A percentile compares a stretch with the other conserved stretches of the same genome.
Evolutionary conservation across 2,329 filamentous ascomycete genomes (phyloP).

Genomic region (Diplodia seriata): DNA sequence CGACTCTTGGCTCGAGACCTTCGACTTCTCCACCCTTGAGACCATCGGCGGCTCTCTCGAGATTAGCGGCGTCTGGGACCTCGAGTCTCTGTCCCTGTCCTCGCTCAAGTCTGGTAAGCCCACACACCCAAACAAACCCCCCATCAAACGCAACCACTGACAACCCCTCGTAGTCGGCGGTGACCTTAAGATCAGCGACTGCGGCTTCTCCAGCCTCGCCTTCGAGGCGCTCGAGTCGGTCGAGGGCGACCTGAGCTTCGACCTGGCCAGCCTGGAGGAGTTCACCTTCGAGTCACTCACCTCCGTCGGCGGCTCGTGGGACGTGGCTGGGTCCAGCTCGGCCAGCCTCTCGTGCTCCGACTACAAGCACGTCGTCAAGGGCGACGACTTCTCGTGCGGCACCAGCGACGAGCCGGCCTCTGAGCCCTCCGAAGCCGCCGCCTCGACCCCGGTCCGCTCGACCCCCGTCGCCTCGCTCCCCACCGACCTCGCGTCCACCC

Average conservation of each 20-base stretch:
- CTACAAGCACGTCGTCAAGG: slow-evolving; percentile 15
- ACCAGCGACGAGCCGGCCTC: slow-evolving; percentile 2
- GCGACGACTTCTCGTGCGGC: slow-evolving; percentile 3
- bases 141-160: neutral
- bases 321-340: neutral
- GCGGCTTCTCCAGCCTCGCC: slow-evolving; percentile 24
- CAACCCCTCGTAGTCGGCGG: slow-evolving; percentile 2
- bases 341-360: slow-evolving; percentile 8
- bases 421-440: neutral
- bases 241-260: slow-evolving; percentile 36
- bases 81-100: slow-evolving; percentile 19
- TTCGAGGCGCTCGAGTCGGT: slow-evolving; percentile 20
- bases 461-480: slow-evolving; percentile 14
- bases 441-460: slow-evolving; percentile 9
- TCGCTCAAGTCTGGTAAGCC: slow-evolving; percentile 10
- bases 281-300: slow-evolving; percentile 11
- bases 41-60: slow-evolving; percentile 20
- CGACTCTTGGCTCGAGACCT: slow-evolving; percentile 12
- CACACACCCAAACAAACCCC: neutral
- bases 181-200: slow-evolving; percentile 19
- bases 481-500: slow-evolving; percentile 20
- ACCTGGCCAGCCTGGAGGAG: neutral
- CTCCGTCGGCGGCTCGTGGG: slow-evolving; percentile 18
- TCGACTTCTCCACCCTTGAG: slow-evolving; percentile 21
- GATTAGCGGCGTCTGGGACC: slow-evolving; percentile 24